Evolutionary conservation across 371 early-diverging fungal species (phyloP).

Genomic region (Mucor indicus): DNA sequence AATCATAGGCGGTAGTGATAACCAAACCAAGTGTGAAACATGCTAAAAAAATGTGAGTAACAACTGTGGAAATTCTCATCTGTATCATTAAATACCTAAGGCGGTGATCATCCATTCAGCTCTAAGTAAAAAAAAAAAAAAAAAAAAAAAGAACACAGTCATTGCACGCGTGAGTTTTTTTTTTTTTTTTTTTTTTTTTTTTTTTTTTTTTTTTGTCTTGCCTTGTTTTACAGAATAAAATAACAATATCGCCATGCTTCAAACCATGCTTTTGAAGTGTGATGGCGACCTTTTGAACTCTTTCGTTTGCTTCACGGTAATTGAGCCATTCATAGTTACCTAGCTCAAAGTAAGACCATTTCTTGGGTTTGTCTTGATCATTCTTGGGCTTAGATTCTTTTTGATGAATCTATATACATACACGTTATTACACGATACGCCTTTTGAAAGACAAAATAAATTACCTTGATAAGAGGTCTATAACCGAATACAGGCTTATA

Average conservation of each 20-base stretch:
- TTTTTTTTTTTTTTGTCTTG: no score
- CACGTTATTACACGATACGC: no score
- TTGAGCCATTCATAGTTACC: slow-evolving; percentile 52
- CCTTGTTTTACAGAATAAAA: slow-evolving; percentile 64
- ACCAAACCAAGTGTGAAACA: slow-evolving; percentile 67
- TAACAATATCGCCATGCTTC: slow-evolving; percentile 43
- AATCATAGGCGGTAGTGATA: slow-evolving; percentile 88
- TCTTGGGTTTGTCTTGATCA: slow-evolving; percentile 39
- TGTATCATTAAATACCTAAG: slow-evolving; percentile 33
- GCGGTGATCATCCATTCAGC: slow-evolving; percentile 55
- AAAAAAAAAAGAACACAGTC: no score
- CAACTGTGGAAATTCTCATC: background rate
- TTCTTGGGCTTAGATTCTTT: slow-evolving; percentile 30
- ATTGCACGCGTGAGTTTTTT: no score
- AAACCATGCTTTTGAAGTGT: slow-evolving; percentile 39
- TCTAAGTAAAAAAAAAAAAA: slow-evolving; percentile 15
- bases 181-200: no score
- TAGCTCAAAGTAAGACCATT: slow-evolving; percentile 57
- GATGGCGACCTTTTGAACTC: slow-evolving; percentile 36
- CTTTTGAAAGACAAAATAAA: no score
- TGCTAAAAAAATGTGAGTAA: slow-evolving; percentile 27
- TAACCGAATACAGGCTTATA: slow-evolving; percentile 48
- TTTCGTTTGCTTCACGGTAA: slow-evolving; percentile 37
- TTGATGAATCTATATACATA: slow-evolving; percentile 45
- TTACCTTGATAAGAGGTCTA: slow-evolving; percentile 50